Evolutionary conservation across 2,329 filamentous ascomycete species (phyloP).

Genomic region (Colletotrichum lindemuthianum): DNA sequence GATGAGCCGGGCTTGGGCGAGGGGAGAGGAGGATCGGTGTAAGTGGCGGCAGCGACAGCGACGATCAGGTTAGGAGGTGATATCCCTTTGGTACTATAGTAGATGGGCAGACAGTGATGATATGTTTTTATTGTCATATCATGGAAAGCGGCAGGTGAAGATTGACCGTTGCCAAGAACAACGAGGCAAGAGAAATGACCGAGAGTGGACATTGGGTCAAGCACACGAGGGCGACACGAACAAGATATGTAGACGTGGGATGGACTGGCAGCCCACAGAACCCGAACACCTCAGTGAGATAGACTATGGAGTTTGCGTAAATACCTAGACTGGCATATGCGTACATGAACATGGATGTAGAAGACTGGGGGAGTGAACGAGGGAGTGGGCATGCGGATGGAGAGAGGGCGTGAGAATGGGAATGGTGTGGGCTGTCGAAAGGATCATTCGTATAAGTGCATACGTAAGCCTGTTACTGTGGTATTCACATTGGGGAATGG

Average conservation of each 20-base stretch:
- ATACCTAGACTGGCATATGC: no score
- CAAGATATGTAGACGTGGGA: constrained; percentile 32
- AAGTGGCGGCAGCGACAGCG: neutral
- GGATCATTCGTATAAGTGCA: no score
- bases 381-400: no score
- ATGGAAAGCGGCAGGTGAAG: neutral
- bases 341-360: no score
- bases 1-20: neutral
- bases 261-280: neutral
- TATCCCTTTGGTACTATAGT: no score
- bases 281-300: no score
- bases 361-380: no score
- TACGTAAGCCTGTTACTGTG: no score
- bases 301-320: no score
- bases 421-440: no score
- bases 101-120: neutral
- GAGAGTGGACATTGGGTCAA: constrained; percentile 15
- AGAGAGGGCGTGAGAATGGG: no score
- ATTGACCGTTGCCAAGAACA: constrained; percentile 25
- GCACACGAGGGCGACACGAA: constrained; percentile 21
- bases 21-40: constrained; percentile 8
- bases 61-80: neutral
- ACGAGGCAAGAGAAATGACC: constrained; percentile 1
- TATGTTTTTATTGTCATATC: neutral
- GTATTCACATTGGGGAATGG: no score